These are phyloP conservation scores for Trypanosoma mega DNA, from an alignment of 208 protist species.

Conservation along the genomic window DNA sequence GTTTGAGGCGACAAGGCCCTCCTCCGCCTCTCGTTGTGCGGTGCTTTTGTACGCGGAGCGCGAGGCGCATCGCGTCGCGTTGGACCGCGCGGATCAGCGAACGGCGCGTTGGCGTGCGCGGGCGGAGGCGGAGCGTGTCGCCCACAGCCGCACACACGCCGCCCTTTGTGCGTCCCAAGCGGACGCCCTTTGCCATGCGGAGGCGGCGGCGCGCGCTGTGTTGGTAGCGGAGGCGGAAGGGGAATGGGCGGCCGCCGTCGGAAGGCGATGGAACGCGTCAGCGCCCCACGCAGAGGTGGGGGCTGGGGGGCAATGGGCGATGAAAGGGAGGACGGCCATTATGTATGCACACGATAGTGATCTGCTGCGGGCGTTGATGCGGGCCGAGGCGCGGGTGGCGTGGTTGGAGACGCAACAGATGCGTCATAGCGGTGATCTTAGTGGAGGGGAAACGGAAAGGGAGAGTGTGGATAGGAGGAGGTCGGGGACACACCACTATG, in stretches of 20 bases:
- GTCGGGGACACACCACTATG: no score
- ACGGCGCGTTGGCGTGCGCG: neutral
- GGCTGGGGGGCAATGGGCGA: no score
- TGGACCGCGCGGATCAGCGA: conserved; percentile 20
- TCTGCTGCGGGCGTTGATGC: conserved; percentile 52
- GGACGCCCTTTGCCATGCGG: neutral
- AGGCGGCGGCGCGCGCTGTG: conserved; percentile 20
- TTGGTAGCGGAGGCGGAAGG: conserved; percentile 13
- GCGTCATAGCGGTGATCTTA: no score
- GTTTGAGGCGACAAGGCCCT: no score
- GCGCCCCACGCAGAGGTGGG: no score
- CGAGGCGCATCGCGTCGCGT: conserved; percentile 21
- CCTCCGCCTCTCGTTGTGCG: no score
- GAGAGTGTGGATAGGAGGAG: no score
- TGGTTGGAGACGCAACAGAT: conserved; percentile 34
- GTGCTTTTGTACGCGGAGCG: conserved; percentile 23
- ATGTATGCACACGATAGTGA: conserved; percentile 64
- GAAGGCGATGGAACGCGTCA: no score
- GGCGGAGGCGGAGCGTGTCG: conserved; percentile 1
- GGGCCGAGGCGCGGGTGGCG: conserved; percentile 43
- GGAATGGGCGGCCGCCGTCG: neutral
- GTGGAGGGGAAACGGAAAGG: no score
- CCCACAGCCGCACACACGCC: neutral
- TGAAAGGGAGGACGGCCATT: conserved; percentile 3
- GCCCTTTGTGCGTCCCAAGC: neutral